A percentile compares a stretch with the other conserved stretches of the same genome.
phyloP scores from a whole-genome alignment of 2,329 filamentous ascomycete genomes.

The Hirsutella minnesotensis region DNA sequence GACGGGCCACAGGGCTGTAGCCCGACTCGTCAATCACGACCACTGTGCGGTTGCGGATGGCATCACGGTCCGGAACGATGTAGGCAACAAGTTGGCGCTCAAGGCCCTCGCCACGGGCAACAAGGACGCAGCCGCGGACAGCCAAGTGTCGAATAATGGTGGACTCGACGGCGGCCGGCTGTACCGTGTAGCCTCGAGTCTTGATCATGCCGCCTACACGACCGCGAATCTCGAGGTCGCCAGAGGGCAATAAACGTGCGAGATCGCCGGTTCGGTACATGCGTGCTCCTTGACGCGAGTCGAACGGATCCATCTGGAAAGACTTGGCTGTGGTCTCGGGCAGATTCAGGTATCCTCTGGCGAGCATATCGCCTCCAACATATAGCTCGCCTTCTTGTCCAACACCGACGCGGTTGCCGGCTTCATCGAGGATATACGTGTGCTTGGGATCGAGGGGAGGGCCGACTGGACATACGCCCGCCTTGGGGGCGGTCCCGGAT shows the following conservation, averaged over 20 bases:
- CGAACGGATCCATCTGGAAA: conserved; percentile 57
- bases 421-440: conserved; percentile 62
- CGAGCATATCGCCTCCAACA: conserved; percentile 61
- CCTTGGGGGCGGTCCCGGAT: too few relatives aligned
- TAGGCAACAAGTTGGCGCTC: conserved; percentile 69
- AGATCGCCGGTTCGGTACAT: conserved; percentile 69
- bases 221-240: conserved; percentile 63
- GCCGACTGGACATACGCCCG: conserved; percentile 60
- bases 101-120: conserved; percentile 64
- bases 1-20: conserved; percentile 57
- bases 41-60: conserved; percentile 39
- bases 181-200: conserved; percentile 65
- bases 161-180: conserved; percentile 65
- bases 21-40: conserved; percentile 59
- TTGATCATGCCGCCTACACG: conserved; percentile 74
- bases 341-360: conserved; percentile 68
- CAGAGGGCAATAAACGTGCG: conserved; percentile 54
- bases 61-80: conserved; percentile 54
- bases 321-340: conserved; percentile 65
- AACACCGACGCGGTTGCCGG: conserved; percentile 47
- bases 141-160: conserved; percentile 58
- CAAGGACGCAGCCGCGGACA: conserved; percentile 59
- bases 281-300: conserved; percentile 43
- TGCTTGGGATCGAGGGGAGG: conserved; percentile 55
- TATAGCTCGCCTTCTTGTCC: conserved; percentile 63